Evolutionary conservation across 2,329 filamentous ascomycete genomes (phyloP).

Genomic region (Pleurostoma richardsiae): DNA sequence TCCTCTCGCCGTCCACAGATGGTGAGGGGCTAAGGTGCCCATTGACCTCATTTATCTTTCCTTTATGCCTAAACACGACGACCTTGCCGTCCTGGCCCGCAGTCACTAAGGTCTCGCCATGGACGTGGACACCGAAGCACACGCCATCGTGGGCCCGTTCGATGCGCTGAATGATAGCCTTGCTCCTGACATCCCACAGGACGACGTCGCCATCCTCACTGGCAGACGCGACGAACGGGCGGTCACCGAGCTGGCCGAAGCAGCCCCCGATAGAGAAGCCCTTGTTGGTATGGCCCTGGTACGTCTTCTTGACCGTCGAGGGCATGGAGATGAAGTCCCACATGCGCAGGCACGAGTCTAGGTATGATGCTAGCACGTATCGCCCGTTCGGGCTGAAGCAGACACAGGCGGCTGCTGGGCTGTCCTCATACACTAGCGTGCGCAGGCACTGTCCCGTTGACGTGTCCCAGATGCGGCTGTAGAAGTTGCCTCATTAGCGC

Average conservation of each 20-base stretch:
- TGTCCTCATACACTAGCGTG: constrained; percentile 94
- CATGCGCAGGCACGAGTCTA: constrained; percentile 83
- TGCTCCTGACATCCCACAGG: constrained; percentile 86
- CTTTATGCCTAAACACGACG: constrained; percentile 35
- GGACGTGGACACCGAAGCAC: constrained; percentile 62
- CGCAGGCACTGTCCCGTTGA: constrained; percentile 90
- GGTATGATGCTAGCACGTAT: constrained; percentile 84
- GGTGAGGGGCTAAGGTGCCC: background rate
- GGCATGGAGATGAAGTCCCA: constrained; percentile 90
- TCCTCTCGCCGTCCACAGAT: no score
- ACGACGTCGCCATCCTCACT: constrained; percentile 84
- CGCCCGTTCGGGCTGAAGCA: constrained; percentile 93
- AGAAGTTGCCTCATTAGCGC: background rate
- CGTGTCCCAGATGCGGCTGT: constrained; percentile 87
- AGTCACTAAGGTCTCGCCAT: constrained; percentile 51
- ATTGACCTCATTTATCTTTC: background rate
- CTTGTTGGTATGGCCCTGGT: constrained; percentile 84
- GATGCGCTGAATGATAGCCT: constrained; percentile 71
- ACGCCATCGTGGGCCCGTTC: constrained; percentile 48
- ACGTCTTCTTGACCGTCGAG: constrained; percentile 83
- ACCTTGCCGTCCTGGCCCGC: constrained; percentile 51
- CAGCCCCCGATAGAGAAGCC: constrained; percentile 80
- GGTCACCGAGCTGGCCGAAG: constrained; percentile 57
- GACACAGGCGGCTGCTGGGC: constrained; percentile 82
- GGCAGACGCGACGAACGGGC: constrained; percentile 68